Evolutionary conservation across 805 yeast genomes (phyloP).

Genomic region (Priceomyces fermenticarens): DNA sequence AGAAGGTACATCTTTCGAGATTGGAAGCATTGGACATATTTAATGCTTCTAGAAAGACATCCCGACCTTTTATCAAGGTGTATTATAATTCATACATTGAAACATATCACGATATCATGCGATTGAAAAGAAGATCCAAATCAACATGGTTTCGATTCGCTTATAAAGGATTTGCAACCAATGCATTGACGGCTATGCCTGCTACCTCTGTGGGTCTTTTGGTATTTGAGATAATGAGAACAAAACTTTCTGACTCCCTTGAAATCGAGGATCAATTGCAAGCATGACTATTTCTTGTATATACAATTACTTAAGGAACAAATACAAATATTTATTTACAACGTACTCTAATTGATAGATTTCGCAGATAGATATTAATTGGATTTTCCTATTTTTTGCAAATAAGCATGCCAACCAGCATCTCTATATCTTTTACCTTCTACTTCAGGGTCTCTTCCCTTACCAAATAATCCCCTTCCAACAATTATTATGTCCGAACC

Average conservation of each 20-base stretch:
- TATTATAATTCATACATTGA: slow-evolving; percentile 77
- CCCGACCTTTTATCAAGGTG: slow-evolving; percentile 40
- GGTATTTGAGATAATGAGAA: slow-evolving; percentile 79
- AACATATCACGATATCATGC: slow-evolving; percentile 60
- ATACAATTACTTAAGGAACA: slow-evolving; percentile 1
- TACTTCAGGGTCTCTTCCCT: slow-evolving; percentile 84
- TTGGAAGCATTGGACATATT: slow-evolving; percentile 75
- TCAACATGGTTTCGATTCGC: slow-evolving; percentile 61
- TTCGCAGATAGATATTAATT: neutral
- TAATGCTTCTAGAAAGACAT: slow-evolving; percentile 31
- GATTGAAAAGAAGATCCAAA: slow-evolving; percentile 52
- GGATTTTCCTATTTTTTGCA: slow-evolving; percentile 30
- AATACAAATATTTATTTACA: neutral
- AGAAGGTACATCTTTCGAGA: slow-evolving; percentile 73
- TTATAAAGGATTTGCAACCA: slow-evolving; percentile 74
- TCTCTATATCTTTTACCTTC: slow-evolving; percentile 86
- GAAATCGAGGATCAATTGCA: slow-evolving; percentile 18
- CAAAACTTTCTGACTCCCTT: slow-evolving; percentile 30
- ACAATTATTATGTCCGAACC: slow-evolving; percentile 97
- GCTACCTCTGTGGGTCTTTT: slow-evolving; percentile 85
- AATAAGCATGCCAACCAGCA: slow-evolving; percentile 95
- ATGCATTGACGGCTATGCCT: slow-evolving; percentile 75
- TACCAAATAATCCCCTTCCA: slow-evolving; percentile 96
- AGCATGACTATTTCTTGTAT: slow-evolving; percentile 6
- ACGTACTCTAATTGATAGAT: neutral